Percentiles rank a stretch among this genome's conserved stretches.
phyloP scores from a whole-genome alignment of 352 stramenopile genomes.

The Pythium grandisporangium region DNA sequence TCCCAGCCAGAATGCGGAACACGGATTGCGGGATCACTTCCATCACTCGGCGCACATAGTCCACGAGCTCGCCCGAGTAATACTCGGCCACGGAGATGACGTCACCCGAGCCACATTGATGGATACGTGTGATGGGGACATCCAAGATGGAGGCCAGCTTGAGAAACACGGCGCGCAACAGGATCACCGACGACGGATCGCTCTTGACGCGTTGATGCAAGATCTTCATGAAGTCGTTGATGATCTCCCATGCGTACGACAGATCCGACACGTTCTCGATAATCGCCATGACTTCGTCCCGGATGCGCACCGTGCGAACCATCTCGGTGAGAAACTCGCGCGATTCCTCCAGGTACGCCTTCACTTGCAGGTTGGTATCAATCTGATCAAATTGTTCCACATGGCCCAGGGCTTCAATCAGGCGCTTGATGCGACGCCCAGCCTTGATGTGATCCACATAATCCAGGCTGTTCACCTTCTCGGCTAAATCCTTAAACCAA shows the following conservation, averaged over 20 bases:
- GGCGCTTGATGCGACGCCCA: conserved; percentile 90
- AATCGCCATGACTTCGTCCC: conserved; percentile 87
- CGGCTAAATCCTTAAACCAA: conserved; percentile 89
- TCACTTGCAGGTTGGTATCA: conserved; percentile 93
- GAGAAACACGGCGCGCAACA: conserved; percentile 91
- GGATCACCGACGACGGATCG: conserved; percentile 88
- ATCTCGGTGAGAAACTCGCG: conserved; percentile 91
- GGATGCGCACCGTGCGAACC: conserved; percentile 92
- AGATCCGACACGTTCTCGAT: conserved; percentile 93
- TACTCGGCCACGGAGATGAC: conserved; percentile 90
- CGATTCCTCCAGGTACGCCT: conserved; percentile 89
- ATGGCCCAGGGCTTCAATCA: conserved; percentile 90
- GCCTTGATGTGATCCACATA: conserved; percentile 91
- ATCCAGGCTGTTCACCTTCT: conserved; percentile 88
- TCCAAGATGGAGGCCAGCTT: conserved; percentile 94
- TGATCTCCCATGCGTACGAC: conserved; percentile 93
- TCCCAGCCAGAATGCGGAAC: conserved; percentile 90
- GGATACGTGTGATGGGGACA: conserved; percentile 89
- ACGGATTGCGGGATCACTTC: conserved; percentile 93
- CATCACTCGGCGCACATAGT: conserved; percentile 92
- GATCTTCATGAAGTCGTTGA: conserved; percentile 93
- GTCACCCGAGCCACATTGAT: conserved; percentile 89
- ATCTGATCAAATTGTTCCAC: conserved; percentile 96
- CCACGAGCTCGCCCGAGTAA: conserved; percentile 91
- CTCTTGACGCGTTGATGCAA: conserved; percentile 90